These are phyloP conservation scores for Striga hermonthica DNA, from an alignment of 305 asterid species.

Conservation along the genomic window DNA sequence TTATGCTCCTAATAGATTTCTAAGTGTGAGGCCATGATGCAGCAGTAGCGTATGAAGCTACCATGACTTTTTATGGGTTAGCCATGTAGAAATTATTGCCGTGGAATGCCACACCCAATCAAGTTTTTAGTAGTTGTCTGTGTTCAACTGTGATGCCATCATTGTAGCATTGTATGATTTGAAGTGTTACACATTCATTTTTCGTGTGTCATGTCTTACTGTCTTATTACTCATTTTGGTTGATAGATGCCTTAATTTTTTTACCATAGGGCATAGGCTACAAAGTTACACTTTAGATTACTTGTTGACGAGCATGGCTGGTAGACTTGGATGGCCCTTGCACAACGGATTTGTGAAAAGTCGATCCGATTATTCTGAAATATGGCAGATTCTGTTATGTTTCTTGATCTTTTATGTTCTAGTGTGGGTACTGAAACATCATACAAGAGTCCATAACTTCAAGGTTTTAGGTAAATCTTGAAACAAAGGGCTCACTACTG, in stretches of 20 bases:
- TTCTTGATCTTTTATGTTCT: too few relatives aligned
- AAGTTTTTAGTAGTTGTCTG: not conserved
- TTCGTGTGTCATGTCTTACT: constrained; percentile 19
- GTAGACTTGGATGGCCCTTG: not conserved
- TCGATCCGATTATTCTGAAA: not conserved
- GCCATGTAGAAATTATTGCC: constrained; percentile 6
- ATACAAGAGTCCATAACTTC: too few relatives aligned
- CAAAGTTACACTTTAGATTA: not conserved
- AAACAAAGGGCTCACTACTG: too few relatives aligned
- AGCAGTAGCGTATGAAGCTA: too few relatives aligned
- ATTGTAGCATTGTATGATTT: not conserved
- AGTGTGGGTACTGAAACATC: too few relatives aligned
- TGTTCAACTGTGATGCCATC: constrained; percentile 9
- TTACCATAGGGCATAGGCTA: not conserved
- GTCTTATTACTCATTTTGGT: constrained; percentile 12
- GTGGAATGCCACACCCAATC: constrained; percentile 4
- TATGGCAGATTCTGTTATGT: too few relatives aligned
- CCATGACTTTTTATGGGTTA: constrained; percentile 7
- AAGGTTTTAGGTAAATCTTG: too few relatives aligned
- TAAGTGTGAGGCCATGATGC: too few relatives aligned
- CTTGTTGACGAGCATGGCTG: not conserved
- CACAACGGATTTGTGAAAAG: not conserved
- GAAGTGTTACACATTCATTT: not conserved
- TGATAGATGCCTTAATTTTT: not conserved
- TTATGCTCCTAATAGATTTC: not conserved